Evolutionary conservation across 2,329 filamentous ascomycete species (phyloP).

Genomic region (Fusarium compactum): DNA sequence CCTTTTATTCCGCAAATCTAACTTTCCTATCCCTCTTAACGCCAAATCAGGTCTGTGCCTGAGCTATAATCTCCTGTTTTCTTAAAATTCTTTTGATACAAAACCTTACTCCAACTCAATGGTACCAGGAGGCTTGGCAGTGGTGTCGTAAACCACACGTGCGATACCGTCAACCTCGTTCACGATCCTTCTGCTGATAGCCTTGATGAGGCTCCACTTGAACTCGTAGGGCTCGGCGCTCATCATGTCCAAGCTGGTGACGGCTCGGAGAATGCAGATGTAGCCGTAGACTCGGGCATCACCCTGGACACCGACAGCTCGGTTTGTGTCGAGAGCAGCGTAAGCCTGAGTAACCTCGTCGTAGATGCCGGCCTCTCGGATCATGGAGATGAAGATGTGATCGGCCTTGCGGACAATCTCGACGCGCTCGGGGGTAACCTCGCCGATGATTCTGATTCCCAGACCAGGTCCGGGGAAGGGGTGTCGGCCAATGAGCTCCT

Average conservation of each 20-base stretch:
- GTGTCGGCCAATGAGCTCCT: constrained; percentile 60
- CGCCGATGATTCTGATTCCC: constrained; percentile 83
- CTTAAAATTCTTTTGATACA: neutral
- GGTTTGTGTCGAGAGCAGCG: constrained; percentile 44
- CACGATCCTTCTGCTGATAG: constrained; percentile 22
- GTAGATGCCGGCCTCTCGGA: constrained; percentile 74
- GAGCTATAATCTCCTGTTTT: neutral
- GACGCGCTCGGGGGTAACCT: constrained; percentile 81
- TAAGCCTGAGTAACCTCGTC: constrained; percentile 49
- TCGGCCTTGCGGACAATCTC: constrained; percentile 78
- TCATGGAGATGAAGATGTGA: constrained; percentile 79
- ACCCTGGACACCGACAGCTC: constrained; percentile 52
- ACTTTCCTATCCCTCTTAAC: constrained; percentile 7
- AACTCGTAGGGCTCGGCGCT: constrained; percentile 65
- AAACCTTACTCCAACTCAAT: constrained; percentile 7
- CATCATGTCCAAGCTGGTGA: constrained; percentile 69
- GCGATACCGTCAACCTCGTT: constrained; percentile 21
- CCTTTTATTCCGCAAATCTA: constrained; percentile 10
- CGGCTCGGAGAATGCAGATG: constrained; percentile 52
- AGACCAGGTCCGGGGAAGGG: constrained; percentile 79
- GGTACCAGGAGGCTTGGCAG: constrained; percentile 12
- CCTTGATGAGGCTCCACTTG: constrained; percentile 19
- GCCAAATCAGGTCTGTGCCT: constrained; percentile 1
- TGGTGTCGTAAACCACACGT: constrained; percentile 18
- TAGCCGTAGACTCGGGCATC: constrained; percentile 6